Base-by-base conservation (phyloP, 2,329 filamentous ascomycete species). In the Dactylellina drechsleri region DNA sequence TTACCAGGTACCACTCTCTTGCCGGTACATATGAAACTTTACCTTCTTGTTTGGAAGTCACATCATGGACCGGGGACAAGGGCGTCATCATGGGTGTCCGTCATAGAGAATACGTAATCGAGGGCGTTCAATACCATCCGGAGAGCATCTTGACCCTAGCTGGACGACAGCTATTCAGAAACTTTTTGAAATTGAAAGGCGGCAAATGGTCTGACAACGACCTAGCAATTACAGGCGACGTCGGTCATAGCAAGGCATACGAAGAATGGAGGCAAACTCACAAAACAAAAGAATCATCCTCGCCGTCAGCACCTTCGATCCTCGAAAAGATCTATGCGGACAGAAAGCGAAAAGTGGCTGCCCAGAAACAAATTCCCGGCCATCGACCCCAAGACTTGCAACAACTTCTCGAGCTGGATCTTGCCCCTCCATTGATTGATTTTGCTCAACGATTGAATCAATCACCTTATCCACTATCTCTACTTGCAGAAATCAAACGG, bases 401-500 rank as follows among this genome's bases (percentile, higher is more conserved):
- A 82, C 92, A 92, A 23, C 88, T 92, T 0, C 97, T 96, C 81
- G 87, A 93, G 73, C 85, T 97, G 36, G 91, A 92, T 78, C 88
- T 94, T 47, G 90, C 93, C 0, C 95, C 95, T 47, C 91, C 95
- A 6, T 92, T 60, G 86, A 90, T 72, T 88, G 95, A 50, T 84
- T 99, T 77, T 88, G 90, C 77, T 88, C 92, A 81, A 93, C 93
- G 3, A 89, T 92, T 1, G 96, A 93, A 80, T 88, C 91, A n/a
- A 85, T 98, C n/a, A 90, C 94, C 0, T n/a, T 75, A 68, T 36
- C 58, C 58, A 28, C 58, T 75, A 10, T 78, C 79, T 8, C 85
- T 99, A 10, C 93, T 97, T 91, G 94, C 95, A 12, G 95, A 99
- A 82, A 96, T 99, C 81, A 99, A 99, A 84, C 89, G 95, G 70